Evolutionary conservation across 306 rosid species (phyloP).

Genomic region (Cicer arietinum): DNA sequence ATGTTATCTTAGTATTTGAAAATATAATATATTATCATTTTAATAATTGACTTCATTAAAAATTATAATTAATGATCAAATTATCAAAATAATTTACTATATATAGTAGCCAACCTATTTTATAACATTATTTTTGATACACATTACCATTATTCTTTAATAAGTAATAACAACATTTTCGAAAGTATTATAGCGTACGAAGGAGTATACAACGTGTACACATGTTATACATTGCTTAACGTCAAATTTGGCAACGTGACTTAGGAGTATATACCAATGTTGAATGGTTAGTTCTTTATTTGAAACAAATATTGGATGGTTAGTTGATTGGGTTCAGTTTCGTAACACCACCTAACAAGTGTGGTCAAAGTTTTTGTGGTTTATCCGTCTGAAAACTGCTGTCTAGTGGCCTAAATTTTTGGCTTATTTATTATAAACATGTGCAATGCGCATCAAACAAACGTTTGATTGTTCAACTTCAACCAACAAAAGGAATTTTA

Average conservation of each 20-base stretch:
- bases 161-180: no score
- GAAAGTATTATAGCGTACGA: no score
- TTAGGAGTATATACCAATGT: not conserved
- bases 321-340: not conserved
- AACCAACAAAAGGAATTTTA: not conserved
- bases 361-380: not conserved
- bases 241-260: not conserved
- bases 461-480: not conserved
- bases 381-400: not conserved
- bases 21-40: no score
- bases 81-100: no score
- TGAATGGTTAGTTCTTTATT: not conserved
- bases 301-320: not conserved
- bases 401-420: not conserved
- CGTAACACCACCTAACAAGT: not conserved
- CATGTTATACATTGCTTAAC: not conserved
- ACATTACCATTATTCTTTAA: not conserved
- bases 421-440: not conserved
- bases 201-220: no score
- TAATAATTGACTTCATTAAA: no score
- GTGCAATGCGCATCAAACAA: not conserved
- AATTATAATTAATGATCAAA: no score
- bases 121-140: no score
- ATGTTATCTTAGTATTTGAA: no score
- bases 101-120: no score